Base-by-base conservation (phyloP, 345 rosid genomes). In the Turnera subulata region DNA sequence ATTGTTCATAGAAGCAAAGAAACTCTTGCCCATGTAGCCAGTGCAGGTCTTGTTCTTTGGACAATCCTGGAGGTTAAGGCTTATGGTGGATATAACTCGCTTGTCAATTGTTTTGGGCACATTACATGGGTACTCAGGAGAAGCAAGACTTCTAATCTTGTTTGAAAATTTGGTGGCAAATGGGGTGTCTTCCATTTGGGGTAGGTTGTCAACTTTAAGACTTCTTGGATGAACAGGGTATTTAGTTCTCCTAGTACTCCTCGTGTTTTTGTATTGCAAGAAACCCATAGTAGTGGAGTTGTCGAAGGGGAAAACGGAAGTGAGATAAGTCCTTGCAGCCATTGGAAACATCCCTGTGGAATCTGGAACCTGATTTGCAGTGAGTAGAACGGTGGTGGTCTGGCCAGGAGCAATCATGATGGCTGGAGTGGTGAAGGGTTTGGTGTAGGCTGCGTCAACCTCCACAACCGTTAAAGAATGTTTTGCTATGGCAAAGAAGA, bases 91-190 rank as follows among this genome's bases (percentile, higher is more conserved):
- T 6, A 53, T 16, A 11, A 18, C 23, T 16, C 21, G 56, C 4
- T 14, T 5, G 40, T 82, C 81, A 20, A 80, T 76, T 17, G 25
- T 38, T 20, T 46, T 51, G 14, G 69, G 74, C 17, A 70, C 74
- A 29, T 29, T 3, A 8, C 35, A 29, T 29, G 35, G 35, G 8
- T 29, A 29, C 35, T 29, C 35, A 29, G 35, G 35, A 29, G 35
- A 29, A 29, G 35, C 35, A 15, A 70, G 42, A 50, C 69, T 70
- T 44, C 11, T 53, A 14, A 70, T 64, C 22, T 59, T 70, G 24
- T n/a, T 22, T 25, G 2, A 50, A 21, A 62, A 62, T 47, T 10
- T 52, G 17, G 56, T 18, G 22, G 14, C n/a, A 15, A 15, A 42
- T 16, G 19, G 33, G 22, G 9, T 63, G 61, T 71, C 35, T 29